A percentile compares a stretch with the other conserved stretches of the same genome.
Conservation (phyloP, 1,284 basidiomycete genomes). For the Takashimella koratensis region DNA sequence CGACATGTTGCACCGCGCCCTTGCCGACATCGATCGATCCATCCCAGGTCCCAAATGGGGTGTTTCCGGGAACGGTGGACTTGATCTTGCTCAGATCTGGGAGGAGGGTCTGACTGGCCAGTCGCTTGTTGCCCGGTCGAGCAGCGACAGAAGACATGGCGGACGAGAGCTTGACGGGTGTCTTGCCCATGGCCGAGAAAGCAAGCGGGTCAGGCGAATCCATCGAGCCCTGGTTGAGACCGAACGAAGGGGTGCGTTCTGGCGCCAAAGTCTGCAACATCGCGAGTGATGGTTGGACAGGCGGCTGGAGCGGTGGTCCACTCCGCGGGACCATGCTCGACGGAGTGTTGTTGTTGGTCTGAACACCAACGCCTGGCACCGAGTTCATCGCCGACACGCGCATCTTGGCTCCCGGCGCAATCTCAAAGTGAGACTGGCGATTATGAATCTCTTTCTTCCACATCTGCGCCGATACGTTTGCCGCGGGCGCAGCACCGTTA, state of each 20-base stretch:
- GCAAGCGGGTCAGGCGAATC: constrained; percentile 4
- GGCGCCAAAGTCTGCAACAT: constrained; percentile 47
- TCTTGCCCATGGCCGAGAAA: constrained; percentile 3
- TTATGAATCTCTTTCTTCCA: constrained; percentile 41
- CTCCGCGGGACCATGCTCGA: neutral
- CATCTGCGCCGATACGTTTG: constrained; percentile 16
- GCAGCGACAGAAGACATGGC: too few species aligned
- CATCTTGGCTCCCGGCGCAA: constrained; percentile 16
- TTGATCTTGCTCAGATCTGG: constrained; percentile 29
- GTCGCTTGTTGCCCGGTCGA: constrained; percentile 45
- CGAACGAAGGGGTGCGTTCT: constrained; percentile 42
- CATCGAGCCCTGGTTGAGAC: constrained; percentile 9
- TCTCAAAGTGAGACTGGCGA: constrained; percentile 31
- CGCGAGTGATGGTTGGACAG: constrained; percentile 27
- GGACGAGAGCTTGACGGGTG: constrained; percentile 9
- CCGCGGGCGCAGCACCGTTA: neutral
- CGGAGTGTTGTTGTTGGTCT: constrained; percentile 1
- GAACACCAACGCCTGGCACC: constrained; percentile 1
- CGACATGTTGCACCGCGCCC: too few species aligned
- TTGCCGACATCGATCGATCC: too few species aligned
- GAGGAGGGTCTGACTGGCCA: constrained; percentile 44
- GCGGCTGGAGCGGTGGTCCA: constrained; percentile 10
- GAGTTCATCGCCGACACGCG: constrained; percentile 5
- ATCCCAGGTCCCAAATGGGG: too few species aligned
- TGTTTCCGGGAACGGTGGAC: too few species aligned